Percentiles rank a stretch among this genome's conserved stretches.
Evolutionary conservation across 2,329 filamentous ascomycete genomes (phyloP).

Genomic region (Diaporthe ampelina): DNA sequence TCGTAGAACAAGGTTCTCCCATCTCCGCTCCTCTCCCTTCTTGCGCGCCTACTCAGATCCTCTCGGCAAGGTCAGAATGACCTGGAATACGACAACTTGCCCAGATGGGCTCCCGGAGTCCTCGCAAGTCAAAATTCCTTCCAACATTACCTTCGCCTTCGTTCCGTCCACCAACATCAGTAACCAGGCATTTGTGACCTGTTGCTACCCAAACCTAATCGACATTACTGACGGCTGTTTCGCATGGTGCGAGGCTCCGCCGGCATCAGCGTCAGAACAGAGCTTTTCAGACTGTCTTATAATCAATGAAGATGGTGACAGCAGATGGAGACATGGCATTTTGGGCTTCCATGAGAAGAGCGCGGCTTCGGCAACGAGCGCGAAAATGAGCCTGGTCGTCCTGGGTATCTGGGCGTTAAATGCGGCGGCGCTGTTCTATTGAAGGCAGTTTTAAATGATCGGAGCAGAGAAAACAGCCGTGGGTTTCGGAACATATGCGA

Average conservation of each 20-base stretch:
- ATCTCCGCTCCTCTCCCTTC: not conserved
- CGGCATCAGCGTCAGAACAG: not conserved
- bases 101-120: not conserved
- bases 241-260: slow-evolving; percentile 16
- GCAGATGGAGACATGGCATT: slow-evolving; percentile 5
- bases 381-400: not conserved
- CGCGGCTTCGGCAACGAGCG: not conserved
- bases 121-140: not conserved
- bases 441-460: not conserved
- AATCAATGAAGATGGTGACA: not conserved
- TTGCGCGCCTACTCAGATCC: not conserved
- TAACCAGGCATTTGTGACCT: not conserved
- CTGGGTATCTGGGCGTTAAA: slow-evolving; percentile 2
- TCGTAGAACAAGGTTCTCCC: not conserved
- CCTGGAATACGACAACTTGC: not conserved
- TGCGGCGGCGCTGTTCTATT: not conserved
- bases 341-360: not conserved
- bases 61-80: not conserved
- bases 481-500: not conserved
- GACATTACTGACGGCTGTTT: not conserved
- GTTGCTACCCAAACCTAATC: slow-evolving; percentile 5
- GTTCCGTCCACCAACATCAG: not conserved
- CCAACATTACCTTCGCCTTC: not conserved
- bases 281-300: not conserved
- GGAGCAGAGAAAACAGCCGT: not conserved